These are phyloP conservation scores for Colletotrichum scovillei DNA, from an alignment of 2,329 filamentous ascomycete species.

Conservation along the genomic window DNA sequence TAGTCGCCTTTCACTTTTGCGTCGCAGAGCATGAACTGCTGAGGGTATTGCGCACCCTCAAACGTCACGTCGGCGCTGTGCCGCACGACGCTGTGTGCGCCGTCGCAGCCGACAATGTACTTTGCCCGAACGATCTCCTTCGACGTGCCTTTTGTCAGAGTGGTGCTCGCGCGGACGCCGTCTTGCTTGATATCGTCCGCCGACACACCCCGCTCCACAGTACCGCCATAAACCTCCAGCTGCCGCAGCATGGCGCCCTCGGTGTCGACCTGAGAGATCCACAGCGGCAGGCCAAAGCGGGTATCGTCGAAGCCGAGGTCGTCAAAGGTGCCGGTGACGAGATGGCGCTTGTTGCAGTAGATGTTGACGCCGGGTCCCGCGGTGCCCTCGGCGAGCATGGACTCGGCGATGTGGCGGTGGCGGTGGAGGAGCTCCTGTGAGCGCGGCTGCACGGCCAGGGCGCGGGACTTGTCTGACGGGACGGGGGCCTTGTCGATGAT, in stretches of 20 bases:
- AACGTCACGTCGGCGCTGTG: slow-evolving; percentile 51
- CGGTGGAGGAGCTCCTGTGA: slow-evolving; percentile 62
- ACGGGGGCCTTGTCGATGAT: slow-evolving; percentile 49
- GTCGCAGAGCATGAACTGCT: slow-evolving; percentile 58
- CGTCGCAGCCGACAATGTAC: slow-evolving; percentile 61
- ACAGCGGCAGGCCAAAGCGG: slow-evolving; percentile 44
- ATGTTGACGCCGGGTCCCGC: slow-evolving; percentile 50
- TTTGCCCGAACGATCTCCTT: slow-evolving; percentile 45
- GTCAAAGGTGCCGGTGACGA: slow-evolving; percentile 45
- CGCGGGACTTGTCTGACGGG: slow-evolving; percentile 52
- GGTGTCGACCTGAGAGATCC: slow-evolving; percentile 48
- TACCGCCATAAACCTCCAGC: slow-evolving; percentile 40
- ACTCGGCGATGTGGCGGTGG: slow-evolving; percentile 49
- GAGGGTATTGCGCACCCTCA: slow-evolving; percentile 53
- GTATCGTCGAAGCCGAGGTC: slow-evolving; percentile 46
- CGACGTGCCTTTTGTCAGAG: slow-evolving; percentile 36
- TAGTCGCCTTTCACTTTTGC: slow-evolving; percentile 41
- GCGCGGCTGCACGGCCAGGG: slow-evolving; percentile 59
- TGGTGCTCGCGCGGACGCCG: slow-evolving; percentile 42
- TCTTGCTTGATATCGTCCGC: slow-evolving; percentile 46
- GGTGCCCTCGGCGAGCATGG: slow-evolving; percentile 49
- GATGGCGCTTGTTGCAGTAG: slow-evolving; percentile 47
- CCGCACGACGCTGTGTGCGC: slow-evolving; percentile 56
- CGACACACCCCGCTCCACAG: slow-evolving; percentile 44
- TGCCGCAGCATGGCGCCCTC: slow-evolving; percentile 47